Evolutionary conservation across 2,329 filamentous ascomycete genomes (phyloP), one percentile per base, ranked within the genome.

Genomic region (Ophiocordyceps unilateralis): DNA sequence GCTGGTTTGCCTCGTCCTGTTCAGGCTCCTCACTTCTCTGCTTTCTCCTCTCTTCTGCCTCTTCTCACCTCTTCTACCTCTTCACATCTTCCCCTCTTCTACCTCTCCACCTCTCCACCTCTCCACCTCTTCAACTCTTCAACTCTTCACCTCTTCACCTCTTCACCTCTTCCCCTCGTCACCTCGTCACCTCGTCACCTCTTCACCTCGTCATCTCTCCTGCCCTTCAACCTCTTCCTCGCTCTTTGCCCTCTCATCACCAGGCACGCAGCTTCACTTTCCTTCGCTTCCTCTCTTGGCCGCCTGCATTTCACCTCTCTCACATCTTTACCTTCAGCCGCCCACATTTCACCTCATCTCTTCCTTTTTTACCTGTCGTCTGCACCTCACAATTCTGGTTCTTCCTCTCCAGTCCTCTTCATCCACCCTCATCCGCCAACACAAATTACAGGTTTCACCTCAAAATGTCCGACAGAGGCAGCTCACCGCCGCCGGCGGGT

Each of bases 391-490:
- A 14, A n/a, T 17, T n/a, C 22, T 23, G 9, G 5, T 30, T 8
- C 7, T 15, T 19, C 6, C 26, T 8, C 30, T 5, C 7, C 28
- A 15, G 20, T 26, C n/a, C 20, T 22, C 36, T 17, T 4, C 28
- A 10, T 21, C 4, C 12, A 8, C 10, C 21, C 40, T 9, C 40
- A 14, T 8, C n/a, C 17, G 19, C n/a, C 20, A 10, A n/a, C 39
- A 19, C n/a, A n/a, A 4, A 11, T n/a, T n/a, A 23, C 19, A 21
- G 20, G 19, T 39, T 22, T 5, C 32, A 3, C 9, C 36, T 15
- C 36, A 39, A n/a, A 20, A 61, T 62, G 59, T 61, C 59, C 45
- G 56, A 61, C 23, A 49, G 57, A 49, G 57, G 54, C 8, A 53
- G 51, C 5, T 54, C 58, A 5, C 51, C 52, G 4, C 45, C 43